Evolutionary conservation across 805 yeast genomes (phyloP).

Genomic region (Candida patagonica): DNA sequence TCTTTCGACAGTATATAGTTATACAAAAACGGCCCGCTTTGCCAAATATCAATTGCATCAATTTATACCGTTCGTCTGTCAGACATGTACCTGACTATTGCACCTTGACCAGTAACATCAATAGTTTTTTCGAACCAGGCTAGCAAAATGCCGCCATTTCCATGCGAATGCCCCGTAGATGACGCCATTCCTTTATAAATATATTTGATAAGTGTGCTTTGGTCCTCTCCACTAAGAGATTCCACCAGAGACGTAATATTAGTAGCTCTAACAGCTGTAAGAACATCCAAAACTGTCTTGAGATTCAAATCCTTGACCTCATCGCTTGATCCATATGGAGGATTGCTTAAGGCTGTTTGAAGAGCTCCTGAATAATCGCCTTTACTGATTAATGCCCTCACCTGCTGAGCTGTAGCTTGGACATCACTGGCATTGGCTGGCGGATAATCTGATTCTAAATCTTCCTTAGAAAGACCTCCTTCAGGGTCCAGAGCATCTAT

Average conservation of each 20-base stretch:
- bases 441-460: slow-evolving; percentile 49
- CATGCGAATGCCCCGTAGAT: slow-evolving; percentile 53
- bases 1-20: too few relatives aligned
- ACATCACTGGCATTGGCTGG: slow-evolving; percentile 46
- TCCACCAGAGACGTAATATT: slow-evolving; percentile 59
- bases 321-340: slow-evolving; percentile 76
- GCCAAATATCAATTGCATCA: too few relatives aligned
- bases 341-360: slow-evolving; percentile 49
- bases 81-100: slow-evolving; percentile 74
- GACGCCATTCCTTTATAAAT: slow-evolving; percentile 78
- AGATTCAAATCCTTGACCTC: slow-evolving; percentile 33
- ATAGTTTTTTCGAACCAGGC: slow-evolving; percentile 90
- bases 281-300: slow-evolving; percentile 55
- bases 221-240: slow-evolving; percentile 51
- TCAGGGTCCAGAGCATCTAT: slow-evolving; percentile 88
- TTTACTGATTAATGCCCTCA: slow-evolving; percentile 54
- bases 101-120: slow-evolving; percentile 77
- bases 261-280: slow-evolving; percentile 54
- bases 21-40: too few relatives aligned
- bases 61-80: slow-evolving; percentile 70
- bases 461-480: slow-evolving; percentile 48
- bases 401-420: slow-evolving; percentile 43
- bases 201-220: slow-evolving; percentile 72
- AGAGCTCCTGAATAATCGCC: slow-evolving; percentile 70
- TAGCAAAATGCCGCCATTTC: slow-evolving; percentile 76